A percentile compares a stretch with the other conserved stretches of the same genome.
phyloP scores from a whole-genome alignment of 495 filamentous ascomycete species.

The Amphirosellinia nigrospora region DNA sequence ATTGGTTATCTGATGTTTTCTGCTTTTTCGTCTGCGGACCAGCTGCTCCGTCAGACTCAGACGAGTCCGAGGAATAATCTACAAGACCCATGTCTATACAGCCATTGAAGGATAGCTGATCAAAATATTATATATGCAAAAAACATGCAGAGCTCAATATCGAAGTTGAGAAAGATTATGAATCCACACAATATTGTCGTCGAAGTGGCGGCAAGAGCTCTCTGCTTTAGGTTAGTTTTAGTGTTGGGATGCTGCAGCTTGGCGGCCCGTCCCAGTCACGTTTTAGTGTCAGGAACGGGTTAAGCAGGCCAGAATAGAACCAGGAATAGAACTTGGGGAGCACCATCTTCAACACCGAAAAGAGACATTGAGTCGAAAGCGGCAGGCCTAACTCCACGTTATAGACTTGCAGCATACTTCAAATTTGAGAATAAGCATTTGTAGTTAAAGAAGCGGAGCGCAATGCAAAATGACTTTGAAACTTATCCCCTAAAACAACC shows the following conservation, averaged over 20 bases:
- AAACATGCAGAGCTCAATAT: background rate
- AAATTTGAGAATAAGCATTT: background rate
- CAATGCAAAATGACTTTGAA: background rate
- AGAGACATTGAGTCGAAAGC: background rate
- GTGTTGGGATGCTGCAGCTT: background rate
- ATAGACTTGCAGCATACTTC: background rate
- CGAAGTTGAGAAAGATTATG: background rate
- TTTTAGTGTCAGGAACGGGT: background rate
- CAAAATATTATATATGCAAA: background rate
- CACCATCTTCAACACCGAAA: background rate
- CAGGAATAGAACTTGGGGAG: too few relatives aligned
- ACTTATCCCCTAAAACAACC: background rate
- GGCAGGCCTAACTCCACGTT: too few relatives aligned
- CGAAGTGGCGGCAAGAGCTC: background rate
- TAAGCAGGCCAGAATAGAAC: background rate
- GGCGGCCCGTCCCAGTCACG: background rate
- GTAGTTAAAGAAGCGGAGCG: background rate
- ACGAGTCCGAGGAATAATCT: conserved; percentile 69
- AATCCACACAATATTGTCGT: background rate
- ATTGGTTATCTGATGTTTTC: conserved; percentile 34
- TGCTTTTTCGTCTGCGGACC: conserved; percentile 29
- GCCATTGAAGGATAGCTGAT: background rate
- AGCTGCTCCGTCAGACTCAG: conserved; percentile 41
- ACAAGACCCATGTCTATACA: conserved; percentile 64
- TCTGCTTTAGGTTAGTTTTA: background rate